Evolutionary conservation across 352 stramenopile genomes (phyloP), one percentile per base, ranked within the genome.

Genomic region (Pythium monospermum): DNA sequence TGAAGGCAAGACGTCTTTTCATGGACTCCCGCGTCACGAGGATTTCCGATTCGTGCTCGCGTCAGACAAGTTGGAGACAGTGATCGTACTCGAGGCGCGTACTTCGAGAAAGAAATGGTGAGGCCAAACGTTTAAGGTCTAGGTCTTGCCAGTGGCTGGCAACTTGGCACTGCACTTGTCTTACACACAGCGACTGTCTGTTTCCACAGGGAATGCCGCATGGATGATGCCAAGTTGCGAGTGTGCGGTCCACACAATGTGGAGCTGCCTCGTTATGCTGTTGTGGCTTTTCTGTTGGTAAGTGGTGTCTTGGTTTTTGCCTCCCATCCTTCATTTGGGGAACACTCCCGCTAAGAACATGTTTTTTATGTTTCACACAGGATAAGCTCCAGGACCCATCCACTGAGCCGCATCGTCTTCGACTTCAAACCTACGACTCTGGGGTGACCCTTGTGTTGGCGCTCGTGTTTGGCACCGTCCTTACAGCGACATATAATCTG

Each of bases 31-130:
- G 10, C 35, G 35, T n/a, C n/a, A n/a, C 25, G 35, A 55, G 23
- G 25, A 12, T 5, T 55, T 46, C 18, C 48, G 48, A 19, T 55
- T 28, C 35, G 18, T n/a, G 19, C n/a, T 55, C 15, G 21, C 23
- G 15, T 43, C 35, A 3, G 48, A 55, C 48, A 55, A 55, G 48
- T 36, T 55, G 11, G 48, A 55, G 36, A 46, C 48, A 5, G 48
- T 44, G 11, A 12, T 55, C 16, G 21, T 25, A 27, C 36, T 55
- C 7, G 48, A 55, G 33, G 16, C 28, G 28, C 23, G 22, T 25
- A 23, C 19, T 21, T 39, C 35, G 6, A 33, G 32, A n/a, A 19
- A 55, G 35, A 44, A 46, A 37, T 55, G 48, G 48, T 55, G 33
- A 40, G 23, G n/a, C n/a, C n/a, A n/a, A n/a, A n/a, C n/a, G n/a